A percentile compares a stretch with the other conserved stretches of the same genome.
These are phyloP conservation scores for Fusarium begoniae DNA, from an alignment of 2,329 filamentous ascomycete genomes.

Conservation along the genomic window DNA sequence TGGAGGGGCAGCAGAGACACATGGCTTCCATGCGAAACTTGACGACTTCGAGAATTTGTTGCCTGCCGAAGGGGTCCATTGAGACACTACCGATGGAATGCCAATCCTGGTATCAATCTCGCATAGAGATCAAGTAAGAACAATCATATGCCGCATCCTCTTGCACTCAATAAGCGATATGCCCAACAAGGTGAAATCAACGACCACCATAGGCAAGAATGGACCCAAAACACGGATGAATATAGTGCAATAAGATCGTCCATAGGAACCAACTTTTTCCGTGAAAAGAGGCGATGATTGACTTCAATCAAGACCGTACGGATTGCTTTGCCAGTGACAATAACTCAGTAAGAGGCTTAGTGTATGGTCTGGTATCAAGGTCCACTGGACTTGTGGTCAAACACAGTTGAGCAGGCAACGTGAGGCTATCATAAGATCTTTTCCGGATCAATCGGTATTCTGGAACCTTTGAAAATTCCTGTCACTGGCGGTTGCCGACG, in stretches of 20 bases:
- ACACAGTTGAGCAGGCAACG: conserved; percentile 15
- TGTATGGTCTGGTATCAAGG: not conserved
- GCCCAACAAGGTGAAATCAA: not conserved
- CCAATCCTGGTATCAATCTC: not conserved
- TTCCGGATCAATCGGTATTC: not conserved
- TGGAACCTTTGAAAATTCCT: not conserved
- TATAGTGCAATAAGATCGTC: not conserved
- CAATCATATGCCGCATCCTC: too few species aligned
- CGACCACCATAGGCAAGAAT: not conserved
- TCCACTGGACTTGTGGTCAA: conserved; percentile 6
- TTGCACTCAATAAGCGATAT: not conserved
- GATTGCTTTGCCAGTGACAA: not conserved
- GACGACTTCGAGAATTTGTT: conserved; percentile 1
- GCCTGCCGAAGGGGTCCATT: not conserved
- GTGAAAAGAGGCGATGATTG: not conserved
- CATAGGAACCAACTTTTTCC: not conserved
- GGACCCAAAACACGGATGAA: not conserved
- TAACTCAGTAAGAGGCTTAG: not conserved
- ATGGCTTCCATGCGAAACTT: not conserved
- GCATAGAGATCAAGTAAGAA: too few species aligned
- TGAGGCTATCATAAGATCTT: conserved; percentile 20
- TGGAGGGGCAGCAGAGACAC: conserved; percentile 9
- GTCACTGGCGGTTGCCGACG: not conserved
- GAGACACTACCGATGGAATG: conserved; percentile 7
- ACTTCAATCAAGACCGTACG: conserved; percentile 9